These are phyloP conservation scores for Xylariaceae sp. DNA, from an alignment of 2,329 filamentous ascomycete genomes.

Conservation along the genomic window DNA sequence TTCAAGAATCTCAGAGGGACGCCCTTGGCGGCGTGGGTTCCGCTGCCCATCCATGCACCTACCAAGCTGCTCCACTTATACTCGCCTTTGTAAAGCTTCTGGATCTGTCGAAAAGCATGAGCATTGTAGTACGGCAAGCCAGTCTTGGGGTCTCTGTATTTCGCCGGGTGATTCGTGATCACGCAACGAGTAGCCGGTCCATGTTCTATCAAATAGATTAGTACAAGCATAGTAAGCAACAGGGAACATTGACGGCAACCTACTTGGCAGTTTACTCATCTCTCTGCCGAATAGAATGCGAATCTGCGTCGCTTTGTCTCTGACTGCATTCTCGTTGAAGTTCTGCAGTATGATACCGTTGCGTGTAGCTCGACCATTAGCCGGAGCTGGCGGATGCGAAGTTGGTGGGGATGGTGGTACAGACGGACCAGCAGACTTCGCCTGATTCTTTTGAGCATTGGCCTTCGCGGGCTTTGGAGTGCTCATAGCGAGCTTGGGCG, in stretches of 20 bases:
- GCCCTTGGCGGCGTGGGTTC: constrained; percentile 60
- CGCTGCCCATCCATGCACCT: constrained; percentile 75
- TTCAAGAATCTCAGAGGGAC: constrained; percentile 72
- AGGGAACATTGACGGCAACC: constrained; percentile 24
- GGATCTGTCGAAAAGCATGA: constrained; percentile 76
- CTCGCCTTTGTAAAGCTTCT: constrained; percentile 64
- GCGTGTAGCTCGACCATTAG: constrained; percentile 49
- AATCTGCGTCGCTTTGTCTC: constrained; percentile 53
- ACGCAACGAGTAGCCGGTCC: constrained; percentile 59
- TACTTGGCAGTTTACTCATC: constrained; percentile 53
- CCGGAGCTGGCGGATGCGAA: constrained; percentile 31
- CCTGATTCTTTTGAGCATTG: constrained; percentile 25
- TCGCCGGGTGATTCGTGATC: constrained; percentile 75
- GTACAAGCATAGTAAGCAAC: not conserved
- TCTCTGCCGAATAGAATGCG: constrained; percentile 55
- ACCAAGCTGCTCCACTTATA: constrained; percentile 78
- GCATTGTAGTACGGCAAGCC: constrained; percentile 75
- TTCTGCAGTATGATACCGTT: constrained; percentile 57
- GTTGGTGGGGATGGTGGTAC: constrained; percentile 18
- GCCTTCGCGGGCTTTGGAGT: constrained; percentile 22
- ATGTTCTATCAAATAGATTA: constrained; percentile 39
- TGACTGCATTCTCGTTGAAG: constrained; percentile 52
- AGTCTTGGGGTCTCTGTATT: constrained; percentile 79
- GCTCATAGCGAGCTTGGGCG: constrained; percentile 22
- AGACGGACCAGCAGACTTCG: constrained; percentile 19